Evolutionary conservation across 257 asterid species (phyloP).

Genomic region (Paraleonurus japonicus): DNA sequence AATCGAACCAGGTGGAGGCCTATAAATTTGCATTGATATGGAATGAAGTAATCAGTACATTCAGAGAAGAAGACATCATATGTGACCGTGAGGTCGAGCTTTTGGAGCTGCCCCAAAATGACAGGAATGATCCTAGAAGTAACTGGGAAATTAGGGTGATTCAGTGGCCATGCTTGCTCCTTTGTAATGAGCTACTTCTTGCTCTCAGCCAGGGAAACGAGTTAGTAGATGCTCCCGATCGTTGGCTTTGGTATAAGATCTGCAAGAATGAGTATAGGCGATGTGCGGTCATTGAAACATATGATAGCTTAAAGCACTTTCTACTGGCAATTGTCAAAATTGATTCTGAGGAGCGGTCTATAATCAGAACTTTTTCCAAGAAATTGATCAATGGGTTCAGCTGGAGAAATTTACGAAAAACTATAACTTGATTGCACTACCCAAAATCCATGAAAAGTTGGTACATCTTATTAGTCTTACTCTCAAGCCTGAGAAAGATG

Average conservation of each 20-base stretch:
- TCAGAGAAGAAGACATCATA: constrained; percentile 94
- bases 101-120: constrained; percentile 88
- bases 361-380: constrained; percentile 79
- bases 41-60: constrained; percentile 83
- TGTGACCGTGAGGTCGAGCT: constrained; percentile 90
- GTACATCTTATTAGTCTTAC: constrained; percentile 69
- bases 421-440: constrained; percentile 65
- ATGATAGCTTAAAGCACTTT: constrained; percentile 71
- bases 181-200: constrained; percentile 88
- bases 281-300: constrained; percentile 93
- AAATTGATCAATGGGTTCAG: constrained; percentile 75
- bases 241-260: constrained; percentile 92
- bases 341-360: constrained; percentile 83
- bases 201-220: constrained; percentile 96
- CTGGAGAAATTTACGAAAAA: constrained; percentile 82
- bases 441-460: constrained; percentile 68
- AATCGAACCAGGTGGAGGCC: constrained; percentile 93
- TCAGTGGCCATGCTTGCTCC: constrained; percentile 98
- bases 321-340: constrained; percentile 66
- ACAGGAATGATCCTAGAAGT: constrained; percentile 41
- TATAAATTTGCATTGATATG: constrained; percentile 94
- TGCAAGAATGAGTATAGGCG: constrained; percentile 88
- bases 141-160: constrained; percentile 92
- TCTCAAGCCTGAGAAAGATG: constrained; percentile 63
- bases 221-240: constrained; percentile 96